These are phyloP conservation scores for Globisporangium cystogenes DNA, from an alignment of 352 stramenopile species.

Conservation along the genomic window DNA sequence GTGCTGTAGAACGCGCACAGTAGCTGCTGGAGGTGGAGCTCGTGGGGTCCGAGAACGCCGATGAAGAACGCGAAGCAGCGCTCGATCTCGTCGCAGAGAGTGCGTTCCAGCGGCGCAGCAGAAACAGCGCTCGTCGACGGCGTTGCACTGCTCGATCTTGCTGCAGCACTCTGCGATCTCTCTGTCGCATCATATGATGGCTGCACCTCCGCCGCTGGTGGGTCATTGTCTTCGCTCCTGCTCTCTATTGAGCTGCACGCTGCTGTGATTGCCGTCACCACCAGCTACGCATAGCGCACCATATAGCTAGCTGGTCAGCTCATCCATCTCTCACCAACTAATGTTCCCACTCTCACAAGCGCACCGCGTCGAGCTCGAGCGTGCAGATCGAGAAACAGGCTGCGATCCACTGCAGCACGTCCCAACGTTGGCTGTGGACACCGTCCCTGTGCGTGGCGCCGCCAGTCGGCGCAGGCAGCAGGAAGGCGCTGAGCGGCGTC, in stretches of 20 bases:
- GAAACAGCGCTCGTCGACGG: no score
- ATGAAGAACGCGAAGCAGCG: conserved; percentile 41
- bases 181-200: neutral
- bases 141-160: neutral
- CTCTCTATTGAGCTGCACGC: neutral
- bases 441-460: conserved; percentile 29
- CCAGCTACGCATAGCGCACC: conserved; percentile 15
- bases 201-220: neutral
- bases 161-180: neutral
- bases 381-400: conserved; percentile 62
- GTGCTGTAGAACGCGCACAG: conserved; percentile 21
- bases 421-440: conserved; percentile 33
- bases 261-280: conserved; percentile 18
- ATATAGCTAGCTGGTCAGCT: no score
- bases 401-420: conserved; percentile 49
- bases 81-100: conserved; percentile 25
- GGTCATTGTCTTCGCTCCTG: neutral
- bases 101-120: neutral
- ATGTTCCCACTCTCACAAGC: neutral
- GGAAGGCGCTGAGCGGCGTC: conserved; percentile 22
- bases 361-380: conserved; percentile 23
- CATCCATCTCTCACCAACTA: neutral
- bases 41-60: conserved; percentile 21
- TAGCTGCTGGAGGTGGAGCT: conserved; percentile 16
- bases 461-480: conserved; percentile 24